These are phyloP conservation scores for Pseudohyphozyma bogoriensis DNA, from an alignment of 768 basidiomycete species.

Conservation along the genomic window DNA sequence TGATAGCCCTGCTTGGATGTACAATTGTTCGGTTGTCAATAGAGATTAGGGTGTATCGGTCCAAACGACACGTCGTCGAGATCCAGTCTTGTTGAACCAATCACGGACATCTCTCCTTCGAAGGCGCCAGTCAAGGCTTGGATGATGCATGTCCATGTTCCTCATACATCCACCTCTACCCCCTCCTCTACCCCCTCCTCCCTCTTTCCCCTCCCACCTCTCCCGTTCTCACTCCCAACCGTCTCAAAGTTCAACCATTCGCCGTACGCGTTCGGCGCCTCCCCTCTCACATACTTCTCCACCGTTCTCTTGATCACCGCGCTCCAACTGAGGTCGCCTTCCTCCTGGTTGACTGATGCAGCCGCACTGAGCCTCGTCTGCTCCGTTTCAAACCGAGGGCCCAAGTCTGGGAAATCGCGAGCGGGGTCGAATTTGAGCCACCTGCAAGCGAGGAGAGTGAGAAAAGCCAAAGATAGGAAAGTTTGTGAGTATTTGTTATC, in stretches of 20 bases:
- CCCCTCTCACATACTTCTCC: conserved; percentile 81
- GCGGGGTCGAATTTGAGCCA: conserved; percentile 89
- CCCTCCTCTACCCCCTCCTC: too few species aligned
- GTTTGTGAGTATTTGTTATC: too few species aligned
- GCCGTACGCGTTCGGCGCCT: conserved; percentile 68
- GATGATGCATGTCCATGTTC: not conserved
- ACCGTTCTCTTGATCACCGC: conserved; percentile 92
- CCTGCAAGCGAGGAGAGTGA: conserved; percentile 45
- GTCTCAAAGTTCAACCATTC: conserved; percentile 17
- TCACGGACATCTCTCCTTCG: too few species aligned
- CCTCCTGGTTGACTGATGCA: conserved; percentile 5
- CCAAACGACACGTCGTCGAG: not conserved
- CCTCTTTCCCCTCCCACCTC: too few species aligned
- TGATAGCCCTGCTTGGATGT: not conserved
- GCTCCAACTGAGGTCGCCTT: conserved; percentile 78
- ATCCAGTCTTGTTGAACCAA: too few species aligned
- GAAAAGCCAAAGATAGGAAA: too few species aligned
- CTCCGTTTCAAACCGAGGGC: conserved; percentile 51
- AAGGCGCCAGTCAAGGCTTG: not conserved
- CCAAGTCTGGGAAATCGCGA: conserved; percentile 94
- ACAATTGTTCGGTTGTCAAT: not conserved
- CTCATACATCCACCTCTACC: not conserved
- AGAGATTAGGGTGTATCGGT: not conserved
- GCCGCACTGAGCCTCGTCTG: not conserved
- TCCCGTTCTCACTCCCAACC: too few species aligned